Base-by-base conservation (phyloP, 345 rosid species). In the Kernera saxatilis region DNA sequence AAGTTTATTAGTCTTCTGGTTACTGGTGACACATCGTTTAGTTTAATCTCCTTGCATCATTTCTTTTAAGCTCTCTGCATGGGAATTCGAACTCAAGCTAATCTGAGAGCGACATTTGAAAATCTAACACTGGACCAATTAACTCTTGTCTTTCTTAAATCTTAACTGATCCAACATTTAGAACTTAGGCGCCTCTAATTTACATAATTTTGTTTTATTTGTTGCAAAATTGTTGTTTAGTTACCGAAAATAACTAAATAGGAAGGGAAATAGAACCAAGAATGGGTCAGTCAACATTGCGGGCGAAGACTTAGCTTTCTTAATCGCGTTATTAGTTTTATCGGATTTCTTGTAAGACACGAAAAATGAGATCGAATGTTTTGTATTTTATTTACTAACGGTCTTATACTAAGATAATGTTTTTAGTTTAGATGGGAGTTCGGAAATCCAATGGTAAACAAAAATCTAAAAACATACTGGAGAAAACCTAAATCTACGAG, bases 221-320 rank as follows among this genome's bases (percentile, higher is more conserved):
- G 26, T 27, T 54, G 43, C 26, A 60, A 41, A 40, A 4, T 35
- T 32, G 25, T 46, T 55, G 33, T 13, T 64, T 36, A 35, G 36
- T 17, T 15, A 17, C 3, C 6, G 26, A 52, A 39, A 53, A 32
- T 3, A 13, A 36, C 22, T 17, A 23, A 8, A 44, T 43, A 29
- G 32, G 9, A 53, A 63, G 22, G 19, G 9, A 11, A 17, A 46
- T 13, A 14, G 18, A 21, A 49, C 21, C 9, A 21, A 58, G 68
- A 52, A 44, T 18, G 40, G 12, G 32, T 41, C 68, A 51, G 73
- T 74, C 78, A 67, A 74, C 39, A 25, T 67, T 40, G 46, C 68
- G 18, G 68, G 68, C 67, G 55, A 49, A 12, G 73, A 67, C 78
- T 67, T 74, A 14, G 53, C 23, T 67, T 67, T 50, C 68, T 67